Evolutionary conservation across 192 early-diverging fungal species (phyloP), one percentile per base, ranked within the genome.

Genomic region (Dispira simplex): DNA sequence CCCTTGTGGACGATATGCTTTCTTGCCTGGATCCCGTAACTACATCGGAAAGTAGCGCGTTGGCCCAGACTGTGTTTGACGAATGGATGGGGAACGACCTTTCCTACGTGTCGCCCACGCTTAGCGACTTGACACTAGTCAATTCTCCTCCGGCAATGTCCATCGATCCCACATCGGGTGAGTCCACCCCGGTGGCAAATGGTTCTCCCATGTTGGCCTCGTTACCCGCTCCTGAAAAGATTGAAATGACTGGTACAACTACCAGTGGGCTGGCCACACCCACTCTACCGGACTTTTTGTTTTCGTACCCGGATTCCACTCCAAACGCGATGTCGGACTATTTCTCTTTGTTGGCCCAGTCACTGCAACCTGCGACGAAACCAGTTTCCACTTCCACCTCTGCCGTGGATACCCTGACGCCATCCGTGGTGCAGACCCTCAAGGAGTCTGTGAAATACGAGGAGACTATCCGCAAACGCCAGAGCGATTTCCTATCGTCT

Each of bases 401-500:
- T 56, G 23, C 54, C 9, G 54, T 13, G 21, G 54, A 56, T 12
- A 13, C 54, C 9, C 2, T 26, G 13, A 21, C 28, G 3, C 11
- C 54, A 3, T 18, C 54, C 54, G 23, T 56, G 18, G 12, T 56
- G 16, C 14, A 21, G 20, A 21, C 25, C 23, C 21, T 9, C 25
- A 28, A 21, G 20, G 25, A 56, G 25, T 28, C 54, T 0, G 8
- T 21, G 4, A 1, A 21, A 21, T 28, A 21, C 16, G 54, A 56
- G 54, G 54, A 56, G 21, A 13, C 25, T 3, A 56, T 56, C 25
- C 54, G 54, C 23, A 56, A 56, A 21, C 77, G 77, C 45, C 74
- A 78, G 66, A 66, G 62, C 64, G 77, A 75, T 69, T 78, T 78
- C 52, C 62, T 73, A 14, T 73, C 71, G 45, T 74, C 74, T 56